Evolutionary conservation across 2,329 filamentous ascomycete species (phyloP).

Genomic region (Aspergillus pseudotamarii): DNA sequence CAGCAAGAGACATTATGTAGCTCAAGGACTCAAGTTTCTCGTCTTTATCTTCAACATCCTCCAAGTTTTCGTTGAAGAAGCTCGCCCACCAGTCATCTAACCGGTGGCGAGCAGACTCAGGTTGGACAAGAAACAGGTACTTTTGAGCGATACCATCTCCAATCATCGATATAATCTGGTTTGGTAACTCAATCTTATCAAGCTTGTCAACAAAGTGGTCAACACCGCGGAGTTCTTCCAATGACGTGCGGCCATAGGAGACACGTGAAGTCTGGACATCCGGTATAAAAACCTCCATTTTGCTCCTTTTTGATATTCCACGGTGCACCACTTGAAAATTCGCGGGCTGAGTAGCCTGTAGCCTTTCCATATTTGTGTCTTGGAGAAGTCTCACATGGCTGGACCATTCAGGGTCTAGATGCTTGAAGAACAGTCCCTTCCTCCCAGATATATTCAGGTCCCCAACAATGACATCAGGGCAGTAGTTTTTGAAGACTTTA

Average conservation of each 20-base stretch:
- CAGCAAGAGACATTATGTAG: slow-evolving; percentile 37
- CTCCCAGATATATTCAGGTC: slow-evolving; percentile 55
- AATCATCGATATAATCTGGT: slow-evolving; percentile 76
- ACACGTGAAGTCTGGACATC: slow-evolving; percentile 74
- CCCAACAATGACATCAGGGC: slow-evolving; percentile 82
- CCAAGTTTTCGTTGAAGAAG: slow-evolving; percentile 43
- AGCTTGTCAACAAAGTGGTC: slow-evolving; percentile 70
- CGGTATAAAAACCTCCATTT: slow-evolving; percentile 60
- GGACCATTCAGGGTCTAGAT: slow-evolving; percentile 77
- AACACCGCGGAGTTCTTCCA: slow-evolving; percentile 78
- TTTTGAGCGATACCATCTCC: slow-evolving; percentile 79
- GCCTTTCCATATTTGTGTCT: slow-evolving; percentile 52
- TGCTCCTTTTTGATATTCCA: slow-evolving; percentile 53
- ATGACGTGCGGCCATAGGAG: slow-evolving; percentile 58
- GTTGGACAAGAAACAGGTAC: slow-evolving; percentile 66
- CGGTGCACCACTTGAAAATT: slow-evolving; percentile 67
- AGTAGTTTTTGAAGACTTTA: slow-evolving; percentile 86
- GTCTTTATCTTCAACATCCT: slow-evolving; percentile 47
- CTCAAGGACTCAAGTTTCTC: slow-evolving; percentile 39
- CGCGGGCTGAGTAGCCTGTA: slow-evolving; percentile 48
- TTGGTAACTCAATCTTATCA: slow-evolving; percentile 78
- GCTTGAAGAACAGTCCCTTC: slow-evolving; percentile 51
- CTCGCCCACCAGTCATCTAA: slow-evolving; percentile 43
- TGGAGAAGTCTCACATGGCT: slow-evolving; percentile 69
- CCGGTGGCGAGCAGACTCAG: slow-evolving; percentile 51